Evolutionary conservation across 2,329 filamentous ascomycete genomes (phyloP).

Genomic region (Blastomyces parvus): DNA sequence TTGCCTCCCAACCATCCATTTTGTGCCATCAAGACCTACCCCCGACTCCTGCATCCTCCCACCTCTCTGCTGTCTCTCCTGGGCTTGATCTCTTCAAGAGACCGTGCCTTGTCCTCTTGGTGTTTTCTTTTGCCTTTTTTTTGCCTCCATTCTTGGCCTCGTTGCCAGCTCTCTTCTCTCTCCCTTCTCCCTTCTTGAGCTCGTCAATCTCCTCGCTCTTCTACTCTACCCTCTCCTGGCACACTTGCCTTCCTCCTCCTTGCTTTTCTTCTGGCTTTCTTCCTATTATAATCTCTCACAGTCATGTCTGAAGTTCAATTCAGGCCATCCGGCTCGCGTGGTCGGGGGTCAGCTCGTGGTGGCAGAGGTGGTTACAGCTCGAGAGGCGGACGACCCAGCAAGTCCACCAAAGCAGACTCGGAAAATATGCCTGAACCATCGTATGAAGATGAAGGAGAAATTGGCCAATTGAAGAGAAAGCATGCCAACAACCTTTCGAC

Average conservation of each 20-base stretch:
- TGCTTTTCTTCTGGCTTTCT: slow-evolving; percentile 18
- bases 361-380: slow-evolving; percentile 66
- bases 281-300: slow-evolving; percentile 30
- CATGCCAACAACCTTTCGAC: slow-evolving; percentile 68
- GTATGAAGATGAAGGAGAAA: slow-evolving; percentile 75
- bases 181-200: slow-evolving; percentile 13
- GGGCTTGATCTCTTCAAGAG: slow-evolving; percentile 19
- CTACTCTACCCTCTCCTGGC: slow-evolving; percentile 10
- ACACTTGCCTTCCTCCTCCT: slow-evolving; percentile 22
- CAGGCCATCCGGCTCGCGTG: slow-evolving; percentile 71
- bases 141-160: slow-evolving; percentile 12
- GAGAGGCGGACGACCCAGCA: slow-evolving; percentile 61
- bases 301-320: slow-evolving; percentile 91
- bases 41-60: background rate
- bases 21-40: slow-evolving; percentile 7
- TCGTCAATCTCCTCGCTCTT: slow-evolving; percentile 6
- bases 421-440: slow-evolving; percentile 50
- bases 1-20: slow-evolving; percentile 16
- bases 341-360: slow-evolving; percentile 82
- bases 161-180: slow-evolving; percentile 14
- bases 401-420: slow-evolving; percentile 65
- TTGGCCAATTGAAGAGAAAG: slow-evolving; percentile 84
- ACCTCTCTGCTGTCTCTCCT: slow-evolving; percentile 8
- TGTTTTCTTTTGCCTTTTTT: slow-evolving; percentile 18
- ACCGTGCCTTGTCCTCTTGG: slow-evolving; percentile 20